phyloP scores from a whole-genome alignment of 2,329 filamentous ascomycete species.

The Hawksworthiomyces lignivorus region DNA sequence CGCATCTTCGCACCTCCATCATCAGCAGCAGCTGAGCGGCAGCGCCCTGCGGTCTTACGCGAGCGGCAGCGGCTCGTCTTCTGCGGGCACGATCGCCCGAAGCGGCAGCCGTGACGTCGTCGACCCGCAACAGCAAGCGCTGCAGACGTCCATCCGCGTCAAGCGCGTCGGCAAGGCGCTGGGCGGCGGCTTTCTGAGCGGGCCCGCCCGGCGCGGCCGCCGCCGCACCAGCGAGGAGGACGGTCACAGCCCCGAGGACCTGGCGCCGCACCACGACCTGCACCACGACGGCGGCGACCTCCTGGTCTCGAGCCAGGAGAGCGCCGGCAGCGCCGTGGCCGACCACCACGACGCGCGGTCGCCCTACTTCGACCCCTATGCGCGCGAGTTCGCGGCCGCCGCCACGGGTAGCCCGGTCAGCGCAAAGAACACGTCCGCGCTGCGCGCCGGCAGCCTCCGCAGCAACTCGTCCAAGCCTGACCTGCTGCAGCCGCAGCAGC shows the following conservation, averaged over 20 bases:
- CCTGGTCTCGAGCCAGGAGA: conserved; percentile 32
- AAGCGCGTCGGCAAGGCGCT: conserved; percentile 67
- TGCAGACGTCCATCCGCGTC: conserved; percentile 67
- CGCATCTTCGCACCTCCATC: too few species aligned
- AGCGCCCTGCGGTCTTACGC: conserved; percentile 45
- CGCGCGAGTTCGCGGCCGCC: conserved; percentile 42
- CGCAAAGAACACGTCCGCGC: conserved; percentile 31
- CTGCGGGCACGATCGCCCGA: conserved; percentile 4
- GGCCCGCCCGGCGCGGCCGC: conserved; percentile 68
- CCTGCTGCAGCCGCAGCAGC: background rate
- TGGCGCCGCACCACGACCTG: conserved; percentile 15
- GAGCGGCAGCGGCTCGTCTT: conserved; percentile 21
- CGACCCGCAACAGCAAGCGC: conserved; percentile 50
- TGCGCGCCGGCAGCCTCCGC: conserved; percentile 18
- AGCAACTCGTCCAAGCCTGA: conserved; percentile 23
- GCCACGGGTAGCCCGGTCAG: conserved; percentile 53
- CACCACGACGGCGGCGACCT: conserved; percentile 30
- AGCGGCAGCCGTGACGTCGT: conserved; percentile 9
- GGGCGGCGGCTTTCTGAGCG: conserved; percentile 70
- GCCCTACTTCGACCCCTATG: conserved; percentile 35
- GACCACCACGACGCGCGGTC: conserved; percentile 27
- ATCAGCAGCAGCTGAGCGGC: conserved; percentile 31
- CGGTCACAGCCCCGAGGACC: conserved; percentile 24
- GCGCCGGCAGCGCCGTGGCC: conserved; percentile 21
- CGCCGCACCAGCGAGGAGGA: conserved; percentile 58